A percentile compares a stretch with the other conserved stretches of the same genome.
Conservation (phyloP, 2,329 filamentous ascomycete species). For the Trichoderma simmonsii region DNA sequence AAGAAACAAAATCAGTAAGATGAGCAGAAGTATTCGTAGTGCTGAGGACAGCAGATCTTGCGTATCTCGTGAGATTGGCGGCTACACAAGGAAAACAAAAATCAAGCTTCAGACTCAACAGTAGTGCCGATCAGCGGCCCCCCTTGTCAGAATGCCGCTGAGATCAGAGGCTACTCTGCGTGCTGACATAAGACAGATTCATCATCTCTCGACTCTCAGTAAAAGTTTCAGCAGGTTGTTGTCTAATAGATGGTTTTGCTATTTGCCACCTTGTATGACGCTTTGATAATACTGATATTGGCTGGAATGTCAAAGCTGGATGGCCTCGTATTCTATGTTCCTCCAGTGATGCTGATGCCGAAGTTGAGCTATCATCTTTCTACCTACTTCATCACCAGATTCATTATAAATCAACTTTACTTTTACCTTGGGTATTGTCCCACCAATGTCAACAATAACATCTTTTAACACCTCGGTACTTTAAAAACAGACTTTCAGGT, state of each 20-base stretch:
- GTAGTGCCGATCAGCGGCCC: not conserved
- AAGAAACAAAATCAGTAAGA: not conserved
- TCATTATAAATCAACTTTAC: not conserved
- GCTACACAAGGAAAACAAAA: not conserved
- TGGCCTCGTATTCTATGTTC: not conserved
- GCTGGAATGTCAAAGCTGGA: not conserved
- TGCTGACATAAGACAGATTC: slow-evolving; percentile 14
- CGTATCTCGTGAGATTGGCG: not conserved
- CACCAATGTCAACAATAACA: no score
- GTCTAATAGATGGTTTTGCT: not conserved
- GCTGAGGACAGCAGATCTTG: not conserved
- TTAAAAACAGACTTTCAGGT: not conserved
- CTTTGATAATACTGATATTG: not conserved
- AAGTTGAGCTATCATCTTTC: not conserved
- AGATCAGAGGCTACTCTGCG: not conserved
- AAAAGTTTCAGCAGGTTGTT: not conserved
- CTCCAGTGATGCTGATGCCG: not conserved
- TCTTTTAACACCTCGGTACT: not conserved
- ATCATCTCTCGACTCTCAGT: not conserved
- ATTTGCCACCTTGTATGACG: not conserved
- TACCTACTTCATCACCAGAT: not conserved
- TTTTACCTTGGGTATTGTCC: not conserved
- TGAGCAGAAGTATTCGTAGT: not conserved
- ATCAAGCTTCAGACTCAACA: not conserved
- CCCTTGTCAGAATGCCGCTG: not conserved